phyloP scores from a whole-genome alignment of 2,329 filamentous ascomycete species.

The Fusarium piperis region DNA sequence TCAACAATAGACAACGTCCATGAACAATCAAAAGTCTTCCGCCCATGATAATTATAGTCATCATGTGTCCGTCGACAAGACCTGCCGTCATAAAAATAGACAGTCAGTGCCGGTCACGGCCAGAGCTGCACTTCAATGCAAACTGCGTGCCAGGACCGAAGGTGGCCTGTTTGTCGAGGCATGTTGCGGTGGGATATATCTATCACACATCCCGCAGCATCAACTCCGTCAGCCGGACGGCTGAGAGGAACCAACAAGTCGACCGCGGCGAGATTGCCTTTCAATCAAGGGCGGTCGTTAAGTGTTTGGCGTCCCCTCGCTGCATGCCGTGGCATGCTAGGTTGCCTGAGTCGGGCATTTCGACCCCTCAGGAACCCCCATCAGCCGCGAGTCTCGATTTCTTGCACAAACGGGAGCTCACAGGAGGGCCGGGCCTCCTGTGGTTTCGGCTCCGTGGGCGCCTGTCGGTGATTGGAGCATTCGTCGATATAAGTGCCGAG shows the following conservation, averaged over 20 bases:
- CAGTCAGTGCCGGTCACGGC: neutral
- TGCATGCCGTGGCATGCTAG: conserved; percentile 10
- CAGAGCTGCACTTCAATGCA: neutral
- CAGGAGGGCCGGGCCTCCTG: conserved; percentile 4
- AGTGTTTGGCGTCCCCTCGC: conserved; percentile 21
- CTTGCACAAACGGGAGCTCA: conserved; percentile 21
- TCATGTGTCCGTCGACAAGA: conserved; percentile 24
- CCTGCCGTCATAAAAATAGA: conserved; percentile 4
- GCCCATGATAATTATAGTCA: conserved; percentile 8
- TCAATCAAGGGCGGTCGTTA: conserved; percentile 37
- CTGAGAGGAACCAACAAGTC: conserved; percentile 31
- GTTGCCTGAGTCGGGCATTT: conserved; percentile 5
- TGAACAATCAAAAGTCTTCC: conserved; percentile 14
- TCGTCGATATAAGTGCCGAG: conserved; percentile 14
- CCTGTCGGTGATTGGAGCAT: conserved; percentile 20
- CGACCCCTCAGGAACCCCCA: conserved; percentile 7
- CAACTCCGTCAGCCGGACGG: neutral
- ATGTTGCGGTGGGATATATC: conserved; percentile 39
- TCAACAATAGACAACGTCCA: conserved; percentile 6
- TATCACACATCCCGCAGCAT: conserved; percentile 33
- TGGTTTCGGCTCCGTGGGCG: conserved; percentile 17
- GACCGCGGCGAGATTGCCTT: conserved; percentile 34
- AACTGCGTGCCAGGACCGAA: neutral
- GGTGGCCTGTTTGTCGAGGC: conserved; percentile 18
- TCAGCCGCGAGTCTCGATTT: conserved; percentile 10